Evolutionary conservation across 345 rosid genomes (phyloP).

Genomic region (Populus tremula): DNA sequence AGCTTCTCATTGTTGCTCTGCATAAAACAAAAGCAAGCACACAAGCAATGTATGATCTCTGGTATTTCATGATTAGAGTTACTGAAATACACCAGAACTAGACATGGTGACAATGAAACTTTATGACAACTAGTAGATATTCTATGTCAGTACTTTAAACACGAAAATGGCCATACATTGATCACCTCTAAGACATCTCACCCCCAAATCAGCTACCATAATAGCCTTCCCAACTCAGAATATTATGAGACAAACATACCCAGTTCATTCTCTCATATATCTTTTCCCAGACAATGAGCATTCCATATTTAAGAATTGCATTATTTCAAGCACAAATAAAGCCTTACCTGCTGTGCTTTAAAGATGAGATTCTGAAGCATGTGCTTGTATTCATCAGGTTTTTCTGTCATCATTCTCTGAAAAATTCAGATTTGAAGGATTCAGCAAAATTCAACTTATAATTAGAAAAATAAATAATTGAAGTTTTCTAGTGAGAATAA

Average conservation of each 20-base stretch:
- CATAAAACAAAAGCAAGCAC: conserved; percentile 19
- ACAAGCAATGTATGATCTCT: conserved; percentile 5
- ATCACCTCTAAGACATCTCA: neutral
- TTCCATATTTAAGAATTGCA: neutral
- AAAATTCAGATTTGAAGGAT: conserved; percentile 13
- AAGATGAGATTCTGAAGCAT: conserved; percentile 93
- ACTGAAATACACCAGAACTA: neutral
- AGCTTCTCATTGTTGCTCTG: conserved; percentile 98
- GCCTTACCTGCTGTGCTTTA: conserved; percentile 89
- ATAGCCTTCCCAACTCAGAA: neutral
- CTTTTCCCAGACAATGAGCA: neutral
- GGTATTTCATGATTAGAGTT: neutral
- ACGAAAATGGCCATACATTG: neutral
- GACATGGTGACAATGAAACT: neutral
- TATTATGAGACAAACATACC: neutral
- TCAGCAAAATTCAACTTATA: conserved; percentile 23
- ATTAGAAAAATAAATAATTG: neutral
- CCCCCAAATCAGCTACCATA: neutral
- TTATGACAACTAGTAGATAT: neutral
- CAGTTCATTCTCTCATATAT: neutral
- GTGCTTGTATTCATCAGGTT: conserved; percentile 87
- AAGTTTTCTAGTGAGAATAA: conserved; percentile 3
- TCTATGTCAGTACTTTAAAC: neutral
- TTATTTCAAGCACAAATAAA: neutral
- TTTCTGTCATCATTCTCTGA: conserved; percentile 99